Evolutionary conservation across 2,329 filamentous ascomycete genomes (phyloP), one percentile per base, ranked within the genome.

Genomic region (Ascochyta viciae-villosae): DNA sequence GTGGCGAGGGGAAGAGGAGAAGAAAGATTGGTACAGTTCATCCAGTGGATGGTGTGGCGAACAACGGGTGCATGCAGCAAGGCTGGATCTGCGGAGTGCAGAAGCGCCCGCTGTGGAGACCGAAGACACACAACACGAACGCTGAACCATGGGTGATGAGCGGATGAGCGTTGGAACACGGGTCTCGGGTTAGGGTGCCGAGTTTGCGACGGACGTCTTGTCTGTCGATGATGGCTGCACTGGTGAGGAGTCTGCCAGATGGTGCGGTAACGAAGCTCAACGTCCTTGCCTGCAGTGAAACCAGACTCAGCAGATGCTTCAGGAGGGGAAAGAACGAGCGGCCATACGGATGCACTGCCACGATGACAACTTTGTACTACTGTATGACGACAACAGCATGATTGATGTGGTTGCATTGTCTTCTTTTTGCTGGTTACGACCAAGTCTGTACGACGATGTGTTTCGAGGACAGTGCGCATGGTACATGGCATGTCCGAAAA

Each of bases 371-470:
- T 27, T 50, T 52, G 62, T 64, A 50, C 50, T 13, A 49, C 29
- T 3, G 49, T 47, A 38, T 49, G 48, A 52, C 62, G 47, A 61
- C 45, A 35, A 29, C 43, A 51, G 44, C 38, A 46, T 37, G 34
- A 54, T 46, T n/a, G 43, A 59, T 61, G 57, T 38, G 34, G 55
- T 61, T 39, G 47, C 34, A 59, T 52, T 56, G 50, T 34, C 43
- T 45, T 22, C 24, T 34, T 34, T 31, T 38, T 59, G 44, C 42
- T 61, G 50, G 27, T 43, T 31, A 23, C 22, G 33, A 27, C 43
- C 47, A 57, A 46, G 29, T 54, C 27, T 23, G 52, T 48, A 26
- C 41, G 44, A 37, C 42, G 0, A 0, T 6, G 38, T 23, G 53
- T 55, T 55, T 55, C 53, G 42, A 31, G 9, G 26, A 15, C 16